Conservation (phyloP, 225 moss, liverwort and hornwort genomes). For the Climacium dendroides region DNA sequence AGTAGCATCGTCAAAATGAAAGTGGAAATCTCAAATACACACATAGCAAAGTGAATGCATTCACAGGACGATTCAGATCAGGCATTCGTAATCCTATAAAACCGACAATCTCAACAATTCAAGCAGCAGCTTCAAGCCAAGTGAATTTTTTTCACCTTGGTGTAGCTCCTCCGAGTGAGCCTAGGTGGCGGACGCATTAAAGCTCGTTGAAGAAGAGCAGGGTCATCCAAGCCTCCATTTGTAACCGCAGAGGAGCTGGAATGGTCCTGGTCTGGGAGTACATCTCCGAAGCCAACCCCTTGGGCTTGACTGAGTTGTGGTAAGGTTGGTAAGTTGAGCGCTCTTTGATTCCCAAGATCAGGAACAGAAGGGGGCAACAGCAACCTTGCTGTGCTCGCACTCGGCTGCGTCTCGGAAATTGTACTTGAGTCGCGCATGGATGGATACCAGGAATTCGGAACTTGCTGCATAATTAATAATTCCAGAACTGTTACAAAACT, state of each 20-base stretch:
- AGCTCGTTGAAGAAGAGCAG: conserved; percentile 24
- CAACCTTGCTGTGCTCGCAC: conserved; percentile 23
- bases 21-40: neutral
- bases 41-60: neutral
- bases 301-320: conserved; percentile 25
- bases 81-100: neutral
- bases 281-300: conserved; percentile 11
- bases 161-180: conserved; percentile 61
- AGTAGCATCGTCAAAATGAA: neutral
- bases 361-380: conserved; percentile 9
- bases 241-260: conserved; percentile 1
- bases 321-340: neutral
- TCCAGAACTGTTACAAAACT: neutral
- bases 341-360: conserved; percentile 22
- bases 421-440: conserved; percentile 14
- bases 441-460: conserved; percentile 31
- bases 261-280: conserved; percentile 20
- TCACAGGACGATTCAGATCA: neutral
- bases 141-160: conserved; percentile 26
- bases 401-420: conserved; percentile 24
- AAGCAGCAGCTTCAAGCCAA: neutral
- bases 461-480: conserved; percentile 13
- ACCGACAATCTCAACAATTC: neutral
- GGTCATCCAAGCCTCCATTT: conserved; percentile 17
- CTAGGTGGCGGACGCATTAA: conserved; percentile 38